Percentiles rank a stretch among this genome's conserved stretches.
Evolutionary conservation across 2,329 filamentous ascomycete species (phyloP).

Genomic region (Cytospora paraplurivora): DNA sequence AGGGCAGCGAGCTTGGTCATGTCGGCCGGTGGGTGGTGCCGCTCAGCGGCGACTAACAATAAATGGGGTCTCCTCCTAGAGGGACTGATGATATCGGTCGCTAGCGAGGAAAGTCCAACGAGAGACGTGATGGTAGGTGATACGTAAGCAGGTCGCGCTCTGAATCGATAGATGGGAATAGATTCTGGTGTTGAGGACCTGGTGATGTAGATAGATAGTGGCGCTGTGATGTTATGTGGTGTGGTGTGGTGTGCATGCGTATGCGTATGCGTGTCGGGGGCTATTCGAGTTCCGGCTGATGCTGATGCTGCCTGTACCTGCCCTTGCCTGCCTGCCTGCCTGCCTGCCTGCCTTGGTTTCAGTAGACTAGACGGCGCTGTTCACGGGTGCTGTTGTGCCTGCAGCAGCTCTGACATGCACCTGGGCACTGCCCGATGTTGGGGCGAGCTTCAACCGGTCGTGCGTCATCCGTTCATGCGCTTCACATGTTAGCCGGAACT

Average conservation of each 20-base stretch:
- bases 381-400: background rate
- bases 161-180: background rate
- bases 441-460: background rate
- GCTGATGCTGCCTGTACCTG: too few relatives aligned
- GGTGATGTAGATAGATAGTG: background rate
- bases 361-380: too few relatives aligned
- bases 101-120: background rate
- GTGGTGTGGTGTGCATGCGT: background rate
- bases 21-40: constrained; percentile 16
- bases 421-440: background rate
- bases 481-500: background rate
- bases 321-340: too few relatives aligned
- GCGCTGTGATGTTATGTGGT: background rate
- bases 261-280: too few relatives aligned
- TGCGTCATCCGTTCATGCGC: background rate
- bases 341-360: too few relatives aligned
- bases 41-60: constrained; percentile 25
- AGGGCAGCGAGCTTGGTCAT: constrained; percentile 45
- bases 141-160: background rate
- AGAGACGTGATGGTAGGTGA: background rate
- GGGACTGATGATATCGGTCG: background rate
- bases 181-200: background rate
- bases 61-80: background rate
- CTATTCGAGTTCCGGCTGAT: too few relatives aligned
- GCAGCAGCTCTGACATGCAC: background rate